phyloP scores from a whole-genome alignment of 768 basidiomycete species.

The Nidularia sp. region DNA sequence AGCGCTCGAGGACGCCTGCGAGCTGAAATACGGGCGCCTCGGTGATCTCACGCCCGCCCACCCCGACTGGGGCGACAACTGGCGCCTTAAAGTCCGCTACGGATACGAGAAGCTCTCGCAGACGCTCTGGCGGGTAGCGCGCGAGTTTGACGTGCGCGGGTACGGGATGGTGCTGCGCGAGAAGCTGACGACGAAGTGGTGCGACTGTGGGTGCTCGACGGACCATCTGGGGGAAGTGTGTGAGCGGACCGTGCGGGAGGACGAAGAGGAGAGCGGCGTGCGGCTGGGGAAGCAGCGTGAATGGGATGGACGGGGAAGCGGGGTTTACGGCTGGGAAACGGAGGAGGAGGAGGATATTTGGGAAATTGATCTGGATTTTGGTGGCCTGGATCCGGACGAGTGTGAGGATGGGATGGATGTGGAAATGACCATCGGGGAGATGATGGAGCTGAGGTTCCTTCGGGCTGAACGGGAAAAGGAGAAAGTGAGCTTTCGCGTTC shows the following conservation, averaged over 20 bases:
- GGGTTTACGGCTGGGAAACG: slow-evolving; percentile 71
- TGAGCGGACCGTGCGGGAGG: slow-evolving; percentile 66
- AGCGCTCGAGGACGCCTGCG: slow-evolving; percentile 63
- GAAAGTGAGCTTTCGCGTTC: slow-evolving; percentile 32
- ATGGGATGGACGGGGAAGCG: slow-evolving; percentile 75
- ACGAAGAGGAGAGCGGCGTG: slow-evolving; percentile 58
- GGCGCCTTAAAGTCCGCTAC: slow-evolving; percentile 53
- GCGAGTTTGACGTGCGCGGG: slow-evolving; percentile 70
- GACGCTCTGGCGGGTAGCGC: slow-evolving; percentile 66
- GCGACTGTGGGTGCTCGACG: slow-evolving; percentile 77
- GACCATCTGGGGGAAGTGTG: slow-evolving; percentile 77
- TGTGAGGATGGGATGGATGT: slow-evolving; percentile 34
- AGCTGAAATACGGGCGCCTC: slow-evolving; percentile 44
- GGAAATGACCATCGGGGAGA: slow-evolving; percentile 67
- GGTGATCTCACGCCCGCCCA: slow-evolving; percentile 25
- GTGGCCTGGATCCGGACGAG: slow-evolving; percentile 48
- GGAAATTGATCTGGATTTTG: slow-evolving; percentile 69
- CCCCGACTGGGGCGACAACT: slow-evolving; percentile 50
- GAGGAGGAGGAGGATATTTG: slow-evolving; percentile 75
- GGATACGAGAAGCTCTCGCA: slow-evolving; percentile 64
- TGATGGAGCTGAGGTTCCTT: slow-evolving; percentile 73
- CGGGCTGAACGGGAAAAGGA: slow-evolving; percentile 72
- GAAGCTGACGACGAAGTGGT: slow-evolving; percentile 74
- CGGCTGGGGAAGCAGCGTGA: slow-evolving; percentile 66
- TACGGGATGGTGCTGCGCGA: slow-evolving; percentile 68